Conservation (phyloP, 2,329 filamentous ascomycete species). For the Macroventuria anomochaeta region DNA sequence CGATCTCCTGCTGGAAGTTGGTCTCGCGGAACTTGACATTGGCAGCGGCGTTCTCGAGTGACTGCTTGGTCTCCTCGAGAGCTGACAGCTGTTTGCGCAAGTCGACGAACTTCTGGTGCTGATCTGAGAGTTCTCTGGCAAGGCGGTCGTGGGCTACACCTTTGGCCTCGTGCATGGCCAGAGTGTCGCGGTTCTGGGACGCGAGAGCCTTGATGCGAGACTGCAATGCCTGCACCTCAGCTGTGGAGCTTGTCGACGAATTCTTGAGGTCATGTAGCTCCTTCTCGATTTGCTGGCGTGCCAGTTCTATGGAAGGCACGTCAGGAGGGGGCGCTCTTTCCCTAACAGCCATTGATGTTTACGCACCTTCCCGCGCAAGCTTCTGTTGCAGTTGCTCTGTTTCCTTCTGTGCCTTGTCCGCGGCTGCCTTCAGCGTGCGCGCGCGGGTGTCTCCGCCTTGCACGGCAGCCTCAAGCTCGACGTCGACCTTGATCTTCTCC, state of each 20-base stretch:
- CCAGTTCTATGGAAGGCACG: slow-evolving; percentile 66
- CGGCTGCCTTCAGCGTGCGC: slow-evolving; percentile 78
- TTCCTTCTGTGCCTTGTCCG: slow-evolving; percentile 84
- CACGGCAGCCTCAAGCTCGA: slow-evolving; percentile 90
- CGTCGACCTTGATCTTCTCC: slow-evolving; percentile 86
- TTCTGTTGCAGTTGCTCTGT: slow-evolving; percentile 81
- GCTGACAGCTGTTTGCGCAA: slow-evolving; percentile 81
- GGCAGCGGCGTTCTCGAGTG: slow-evolving; percentile 77
- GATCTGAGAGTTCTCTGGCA: slow-evolving; percentile 82
- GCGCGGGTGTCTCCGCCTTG: slow-evolving; percentile 82
- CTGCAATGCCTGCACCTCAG: slow-evolving; percentile 77
- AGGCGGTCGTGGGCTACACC: slow-evolving; percentile 84
- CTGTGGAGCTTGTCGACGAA: slow-evolving; percentile 73
- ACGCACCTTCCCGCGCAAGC: slow-evolving; percentile 79
- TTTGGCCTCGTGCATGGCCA: slow-evolving; percentile 89
- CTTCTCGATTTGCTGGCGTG: slow-evolving; percentile 76
- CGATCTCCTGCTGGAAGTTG: slow-evolving; percentile 86
- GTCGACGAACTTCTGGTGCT: slow-evolving; percentile 86
- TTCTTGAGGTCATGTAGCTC: slow-evolving; percentile 81
- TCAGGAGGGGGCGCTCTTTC: not conserved
- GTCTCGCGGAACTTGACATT: slow-evolving; percentile 91
- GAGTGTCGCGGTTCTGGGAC: slow-evolving; percentile 87
- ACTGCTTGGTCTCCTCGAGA: slow-evolving; percentile 83
- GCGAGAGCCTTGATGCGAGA: slow-evolving; percentile 87
- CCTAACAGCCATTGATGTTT: not conserved